These are phyloP conservation scores for Planoprotostelium fungivorum DNA, from an alignment of 78 protist genomes.

Conservation along the genomic window DNA sequence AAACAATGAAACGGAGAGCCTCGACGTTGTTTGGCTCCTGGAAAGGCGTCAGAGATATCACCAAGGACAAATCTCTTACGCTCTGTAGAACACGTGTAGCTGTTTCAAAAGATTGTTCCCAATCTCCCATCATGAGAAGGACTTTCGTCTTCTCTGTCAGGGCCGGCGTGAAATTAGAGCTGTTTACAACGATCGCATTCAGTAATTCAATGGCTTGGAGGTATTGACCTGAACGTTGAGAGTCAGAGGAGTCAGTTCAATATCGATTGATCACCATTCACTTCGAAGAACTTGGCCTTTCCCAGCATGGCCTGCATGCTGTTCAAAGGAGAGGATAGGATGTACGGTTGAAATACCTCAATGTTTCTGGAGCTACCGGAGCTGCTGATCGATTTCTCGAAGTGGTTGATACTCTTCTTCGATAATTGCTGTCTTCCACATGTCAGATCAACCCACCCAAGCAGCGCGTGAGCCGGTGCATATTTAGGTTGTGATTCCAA, in stretches of 20 bases:
- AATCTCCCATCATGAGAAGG: slow-evolving; percentile 38
- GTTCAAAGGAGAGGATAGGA: background rate
- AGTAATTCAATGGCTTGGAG: slow-evolving; percentile 7
- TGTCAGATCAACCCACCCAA: slow-evolving; percentile 35
- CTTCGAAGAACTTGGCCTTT: slow-evolving; percentile 20
- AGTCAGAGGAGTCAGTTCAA: background rate
- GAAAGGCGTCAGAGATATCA: background rate
- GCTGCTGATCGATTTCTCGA: slow-evolving; percentile 1
- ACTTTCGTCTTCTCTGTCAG: slow-evolving; percentile 27
- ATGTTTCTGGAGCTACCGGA: background rate
- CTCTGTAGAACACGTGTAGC: slow-evolving; percentile 25
- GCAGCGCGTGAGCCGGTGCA: slow-evolving; percentile 3
- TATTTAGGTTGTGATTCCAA: slow-evolving; percentile 3
- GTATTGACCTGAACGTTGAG: background rate
- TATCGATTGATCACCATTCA: background rate
- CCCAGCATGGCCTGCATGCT: slow-evolving; percentile 35
- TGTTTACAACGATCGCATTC: background rate
- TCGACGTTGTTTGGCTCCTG: slow-evolving; percentile 32
- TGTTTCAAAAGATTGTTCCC: slow-evolving; percentile 57
- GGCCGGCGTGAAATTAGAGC: slow-evolving; percentile 12
- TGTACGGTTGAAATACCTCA: background rate
- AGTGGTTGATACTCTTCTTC: slow-evolving; percentile 4
- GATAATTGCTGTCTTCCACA: slow-evolving; percentile 15
- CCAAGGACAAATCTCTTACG: background rate
- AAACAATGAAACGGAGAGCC: slow-evolving; percentile 5